Evolutionary conservation across 495 filamentous ascomycete genomes (phyloP), one percentile per base, ranked within the genome.

Genomic region (Lindgomyces ingoldianus): DNA sequence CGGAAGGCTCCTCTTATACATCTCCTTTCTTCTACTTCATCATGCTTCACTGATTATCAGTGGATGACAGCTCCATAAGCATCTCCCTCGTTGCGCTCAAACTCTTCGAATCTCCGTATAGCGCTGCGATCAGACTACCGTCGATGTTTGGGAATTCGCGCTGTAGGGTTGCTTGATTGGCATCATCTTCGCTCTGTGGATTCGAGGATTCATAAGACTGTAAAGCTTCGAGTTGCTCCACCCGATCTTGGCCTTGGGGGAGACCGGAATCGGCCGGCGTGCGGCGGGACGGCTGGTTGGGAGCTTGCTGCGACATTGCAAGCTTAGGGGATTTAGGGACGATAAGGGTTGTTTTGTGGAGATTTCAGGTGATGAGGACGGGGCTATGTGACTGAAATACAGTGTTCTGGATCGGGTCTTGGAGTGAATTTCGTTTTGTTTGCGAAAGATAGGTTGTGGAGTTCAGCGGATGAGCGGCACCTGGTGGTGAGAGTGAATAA

Each of bases 61-160:
- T 26, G 25, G 55, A 44, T 45, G 50, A 57, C 53, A 74, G 47
- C 58, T 72, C 73, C 50, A 61, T 42, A 48, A 75, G 54, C 71
- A 72, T 70, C 69, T 75, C 73, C 47, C 73, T 57, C 55, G 71
- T 70, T 45, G 56, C 71, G 14, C 57, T 52, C 51, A 73, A 44
- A 50, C 36, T 57, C 58, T 60, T 50, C 18, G 33, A 59, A 57
- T 75, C 73, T 4, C 60, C 47, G 52, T 75, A 75, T n/a, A 75
- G 53, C 57, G 73, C 73, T 12, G 73, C 71, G 27, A 75, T 68
- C 61, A 75, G 36, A 50, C 63, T 72, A 1, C 62, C 57, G 47
- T 75, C 73, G 21, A 73, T 60, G 1, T 42, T 49, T 4, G 73
- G 73, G 36, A 72, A 75, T 62, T 75, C 73, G 14, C 60, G 42